A percentile compares a stretch with the other conserved stretches of the same genome.
Conservation (phyloP, 2,329 filamentous ascomycete genomes). For the Ascochyta pisi region DNA sequence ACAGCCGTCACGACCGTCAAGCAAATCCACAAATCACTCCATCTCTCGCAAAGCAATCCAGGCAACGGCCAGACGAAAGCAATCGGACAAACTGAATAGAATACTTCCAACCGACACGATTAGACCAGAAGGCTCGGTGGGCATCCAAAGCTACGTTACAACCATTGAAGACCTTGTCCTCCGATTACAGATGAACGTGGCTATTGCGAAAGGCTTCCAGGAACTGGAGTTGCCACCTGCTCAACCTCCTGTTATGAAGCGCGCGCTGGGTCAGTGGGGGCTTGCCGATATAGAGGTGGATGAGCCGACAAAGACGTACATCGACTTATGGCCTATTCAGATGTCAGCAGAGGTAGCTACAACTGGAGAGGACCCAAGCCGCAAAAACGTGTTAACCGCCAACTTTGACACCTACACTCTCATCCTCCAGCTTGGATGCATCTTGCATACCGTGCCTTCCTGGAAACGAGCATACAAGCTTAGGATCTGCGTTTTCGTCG, state of each 20-base stretch:
- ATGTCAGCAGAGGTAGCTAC: slow-evolving; percentile 85
- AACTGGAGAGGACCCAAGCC: slow-evolving; percentile 51
- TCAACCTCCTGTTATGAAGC: slow-evolving; percentile 40
- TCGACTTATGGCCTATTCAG: slow-evolving; percentile 91
- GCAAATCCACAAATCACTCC: slow-evolving; percentile 34
- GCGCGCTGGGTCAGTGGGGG: slow-evolving; percentile 33
- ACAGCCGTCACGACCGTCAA: slow-evolving; percentile 46
- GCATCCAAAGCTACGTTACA: slow-evolving; percentile 76
- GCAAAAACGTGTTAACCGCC: slow-evolving; percentile 74
- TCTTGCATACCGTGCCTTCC: slow-evolving; percentile 78
- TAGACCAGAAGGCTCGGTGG: slow-evolving; percentile 71
- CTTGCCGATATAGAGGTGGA: slow-evolving; percentile 52
- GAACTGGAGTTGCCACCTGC: slow-evolving; percentile 71
- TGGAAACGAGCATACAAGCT: slow-evolving; percentile 78
- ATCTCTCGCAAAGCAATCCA: slow-evolving; percentile 45
- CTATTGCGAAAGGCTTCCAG: slow-evolving; percentile 82
- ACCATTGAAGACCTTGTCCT: slow-evolving; percentile 83
- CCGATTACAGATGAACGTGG: slow-evolving; percentile 81
- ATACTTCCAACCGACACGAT: slow-evolving; percentile 73
- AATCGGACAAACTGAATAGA: slow-evolving; percentile 60
- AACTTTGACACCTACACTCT: slow-evolving; percentile 92
- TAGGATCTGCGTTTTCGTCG: slow-evolving; percentile 85
- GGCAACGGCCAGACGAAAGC: slow-evolving; percentile 52
- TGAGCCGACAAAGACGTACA: slow-evolving; percentile 74
- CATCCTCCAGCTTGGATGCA: slow-evolving; percentile 86